These are phyloP conservation scores for Coleophoma eucalyptorum DNA, from an alignment of 2,329 filamentous ascomycete species.

Conservation along the genomic window DNA sequence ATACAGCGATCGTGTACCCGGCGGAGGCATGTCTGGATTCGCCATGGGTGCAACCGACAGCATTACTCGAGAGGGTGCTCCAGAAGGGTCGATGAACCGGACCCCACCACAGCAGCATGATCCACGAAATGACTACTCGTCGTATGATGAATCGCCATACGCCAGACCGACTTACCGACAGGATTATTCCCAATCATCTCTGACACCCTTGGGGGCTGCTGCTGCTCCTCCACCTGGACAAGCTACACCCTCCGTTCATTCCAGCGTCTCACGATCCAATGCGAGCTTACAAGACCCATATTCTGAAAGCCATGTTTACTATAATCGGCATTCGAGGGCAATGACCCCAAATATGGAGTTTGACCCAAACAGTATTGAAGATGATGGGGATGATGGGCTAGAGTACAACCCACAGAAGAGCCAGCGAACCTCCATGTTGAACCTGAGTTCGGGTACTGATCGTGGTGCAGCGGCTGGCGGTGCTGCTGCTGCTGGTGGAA, in stretches of 20 bases:
- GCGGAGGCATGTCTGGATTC: constrained; percentile 63
- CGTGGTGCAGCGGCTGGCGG: constrained; percentile 18
- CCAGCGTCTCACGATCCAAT: constrained; percentile 17
- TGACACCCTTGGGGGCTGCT: constrained; percentile 24
- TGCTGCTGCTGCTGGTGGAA: constrained; percentile 37
- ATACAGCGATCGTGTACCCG: no score
- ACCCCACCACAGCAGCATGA: constrained; percentile 19
- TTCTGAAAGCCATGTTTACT: constrained; percentile 16
- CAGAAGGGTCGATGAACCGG: constrained; percentile 51
- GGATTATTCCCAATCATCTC: constrained; percentile 19
- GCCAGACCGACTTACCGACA: constrained; percentile 6
- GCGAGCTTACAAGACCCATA: constrained; percentile 22
- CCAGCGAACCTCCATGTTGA: constrained; percentile 51
- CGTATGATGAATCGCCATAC: constrained; percentile 13
- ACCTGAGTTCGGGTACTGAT: constrained; percentile 20
- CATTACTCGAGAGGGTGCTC: constrained; percentile 60
- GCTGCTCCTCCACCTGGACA: constrained; percentile 23
- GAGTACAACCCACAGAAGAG: constrained; percentile 41
- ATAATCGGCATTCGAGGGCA: constrained; percentile 24
- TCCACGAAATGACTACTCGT: constrained; percentile 8
- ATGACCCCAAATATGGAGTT: constrained; percentile 24
- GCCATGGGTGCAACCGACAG: constrained; percentile 63
- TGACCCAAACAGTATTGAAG: constrained; percentile 73
- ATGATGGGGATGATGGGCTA: constrained; percentile 86
- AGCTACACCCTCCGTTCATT: constrained; percentile 21